Percentiles rank a stretch among this genome's conserved stretches.
Evolutionary conservation across 148 eudicot genomes (phyloP).

Genomic region (Pouteria glomerata): DNA sequence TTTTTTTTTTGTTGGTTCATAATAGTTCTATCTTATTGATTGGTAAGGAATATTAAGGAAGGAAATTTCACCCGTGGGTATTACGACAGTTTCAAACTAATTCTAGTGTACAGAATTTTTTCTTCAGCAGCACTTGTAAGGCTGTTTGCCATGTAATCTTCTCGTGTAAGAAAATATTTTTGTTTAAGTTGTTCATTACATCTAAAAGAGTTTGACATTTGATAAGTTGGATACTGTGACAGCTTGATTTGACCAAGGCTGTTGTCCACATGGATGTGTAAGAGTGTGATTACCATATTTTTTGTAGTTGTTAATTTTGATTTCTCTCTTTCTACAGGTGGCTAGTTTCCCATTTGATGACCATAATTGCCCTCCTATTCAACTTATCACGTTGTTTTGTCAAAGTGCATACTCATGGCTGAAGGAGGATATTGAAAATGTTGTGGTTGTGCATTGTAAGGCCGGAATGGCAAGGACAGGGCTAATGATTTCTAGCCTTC

Average conservation of each 20-base stretch:
- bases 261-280: background rate
- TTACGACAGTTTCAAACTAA: no score
- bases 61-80: no score
- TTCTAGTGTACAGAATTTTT: no score
- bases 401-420: slow-evolving; percentile 98
- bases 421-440: slow-evolving; percentile 98
- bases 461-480: slow-evolving; percentile 99
- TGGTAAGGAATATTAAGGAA: no score
- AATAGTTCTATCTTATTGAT: no score
- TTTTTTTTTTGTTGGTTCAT: no score
- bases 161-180: background rate
- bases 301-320: background rate
- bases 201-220: background rate
- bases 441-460: slow-evolving; percentile 97
- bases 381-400: slow-evolving; percentile 76
- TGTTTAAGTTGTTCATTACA: background rate
- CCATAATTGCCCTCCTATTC: slow-evolving; percentile 97
- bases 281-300: background rate
- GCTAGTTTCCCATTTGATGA: slow-evolving; percentile 99
- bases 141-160: no score
- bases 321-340: slow-evolving; percentile 45
- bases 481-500: slow-evolving; percentile 93
- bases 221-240: background rate
- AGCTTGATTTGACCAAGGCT: slow-evolving; percentile 3
- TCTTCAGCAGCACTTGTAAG: no score